Conservation (phyloP, 768 basidiomycete genomes). For the Mycena galericulata region DNA sequence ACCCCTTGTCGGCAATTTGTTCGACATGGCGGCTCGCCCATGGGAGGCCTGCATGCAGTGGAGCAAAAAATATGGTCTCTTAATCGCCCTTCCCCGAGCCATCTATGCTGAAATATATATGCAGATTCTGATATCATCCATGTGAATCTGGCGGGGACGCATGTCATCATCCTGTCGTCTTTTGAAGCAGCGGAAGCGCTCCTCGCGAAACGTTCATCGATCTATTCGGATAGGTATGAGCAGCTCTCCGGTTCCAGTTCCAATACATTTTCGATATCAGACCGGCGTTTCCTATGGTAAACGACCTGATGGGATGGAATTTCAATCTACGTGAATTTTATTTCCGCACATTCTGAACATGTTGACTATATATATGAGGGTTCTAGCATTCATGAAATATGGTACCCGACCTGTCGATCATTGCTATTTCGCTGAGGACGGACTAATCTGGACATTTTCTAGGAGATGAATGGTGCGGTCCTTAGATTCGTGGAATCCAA, state of each 20-base stretch:
- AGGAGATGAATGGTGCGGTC: slow-evolving; percentile 22
- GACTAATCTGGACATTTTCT: background rate
- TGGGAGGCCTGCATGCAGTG: slow-evolving; percentile 58
- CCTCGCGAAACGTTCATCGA: slow-evolving; percentile 51
- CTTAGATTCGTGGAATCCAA: background rate
- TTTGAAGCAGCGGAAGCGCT: slow-evolving; percentile 48
- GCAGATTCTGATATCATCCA: slow-evolving; percentile 47
- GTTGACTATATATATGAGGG: background rate
- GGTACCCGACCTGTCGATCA: background rate
- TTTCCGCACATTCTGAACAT: background rate
- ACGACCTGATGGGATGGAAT: slow-evolving; percentile 28
- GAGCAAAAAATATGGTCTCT: slow-evolving; percentile 54
- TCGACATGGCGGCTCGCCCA: slow-evolving; percentile 56
- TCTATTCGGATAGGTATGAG: slow-evolving; percentile 53
- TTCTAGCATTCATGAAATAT: slow-evolving; percentile 26
- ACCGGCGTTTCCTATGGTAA: slow-evolving; percentile 21
- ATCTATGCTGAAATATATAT: background rate
- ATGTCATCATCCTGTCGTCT: slow-evolving; percentile 49
- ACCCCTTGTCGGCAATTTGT: slow-evolving; percentile 58
- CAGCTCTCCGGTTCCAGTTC: slow-evolving; percentile 13
- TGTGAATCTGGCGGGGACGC: slow-evolving; percentile 40
- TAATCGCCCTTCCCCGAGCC: background rate
- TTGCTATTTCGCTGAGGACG: background rate
- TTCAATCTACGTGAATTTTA: slow-evolving; percentile 13
- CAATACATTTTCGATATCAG: slow-evolving; percentile 1